Percentiles rank a stretch among this genome's conserved stretches.
Conservation (phyloP, 1,284 basidiomycete species). For the Leccinum griseonigrum region DNA sequence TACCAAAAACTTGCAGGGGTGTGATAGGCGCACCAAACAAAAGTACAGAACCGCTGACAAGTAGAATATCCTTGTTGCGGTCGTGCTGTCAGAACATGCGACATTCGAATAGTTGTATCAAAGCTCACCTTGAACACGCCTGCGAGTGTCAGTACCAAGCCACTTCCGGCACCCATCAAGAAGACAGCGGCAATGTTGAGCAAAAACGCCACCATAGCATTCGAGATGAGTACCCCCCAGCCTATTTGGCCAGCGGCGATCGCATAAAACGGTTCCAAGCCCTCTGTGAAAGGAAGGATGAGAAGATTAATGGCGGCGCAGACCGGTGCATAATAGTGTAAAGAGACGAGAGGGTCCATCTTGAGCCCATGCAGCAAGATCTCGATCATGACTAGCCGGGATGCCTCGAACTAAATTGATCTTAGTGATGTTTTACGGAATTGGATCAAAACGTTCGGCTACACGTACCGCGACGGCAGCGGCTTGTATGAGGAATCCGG, state of each 20-base stretch:
- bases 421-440: constrained; percentile 8
- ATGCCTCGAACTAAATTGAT: constrained; percentile 71
- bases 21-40: constrained; percentile 81
- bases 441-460: not conserved
- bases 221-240: constrained; percentile 76
- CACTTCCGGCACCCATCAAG: constrained; percentile 85
- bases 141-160: constrained; percentile 88
- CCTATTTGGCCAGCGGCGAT: constrained; percentile 49
- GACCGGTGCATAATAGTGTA: constrained; percentile 97
- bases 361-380: constrained; percentile 93
- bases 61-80: constrained; percentile 76
- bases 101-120: not conserved
- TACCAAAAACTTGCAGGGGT: constrained; percentile 83
- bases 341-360: constrained; percentile 94
- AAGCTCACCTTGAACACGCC: constrained; percentile 84
- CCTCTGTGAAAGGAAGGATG: constrained; percentile 87
- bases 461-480: constrained; percentile 71
- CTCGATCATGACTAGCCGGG: constrained; percentile 95
- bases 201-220: constrained; percentile 87
- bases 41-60: constrained; percentile 87
- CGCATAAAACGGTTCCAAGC: constrained; percentile 79
- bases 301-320: constrained; percentile 88
- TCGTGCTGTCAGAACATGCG: not conserved
- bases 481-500: constrained; percentile 85
- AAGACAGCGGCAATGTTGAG: constrained; percentile 95